Percentiles rank a stretch among this genome's conserved stretches.
phyloP scores from a whole-genome alignment of 179 eudicot genomes.

The Silene vulgaris region DNA sequence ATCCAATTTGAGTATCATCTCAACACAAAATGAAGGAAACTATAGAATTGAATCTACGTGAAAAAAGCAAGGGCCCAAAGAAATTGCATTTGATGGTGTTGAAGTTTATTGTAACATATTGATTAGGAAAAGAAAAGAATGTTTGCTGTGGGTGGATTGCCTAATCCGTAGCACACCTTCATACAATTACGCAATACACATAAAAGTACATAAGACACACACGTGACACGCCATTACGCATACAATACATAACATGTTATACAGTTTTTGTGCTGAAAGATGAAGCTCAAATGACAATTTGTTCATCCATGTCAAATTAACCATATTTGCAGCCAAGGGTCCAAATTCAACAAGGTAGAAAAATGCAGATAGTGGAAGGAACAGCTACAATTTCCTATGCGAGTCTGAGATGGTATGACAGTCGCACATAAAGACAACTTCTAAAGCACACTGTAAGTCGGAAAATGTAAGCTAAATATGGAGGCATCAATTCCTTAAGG shows the following conservation, averaged over 20 bases:
- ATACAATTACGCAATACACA: background rate
- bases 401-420: too few species aligned
- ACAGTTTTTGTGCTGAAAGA: background rate
- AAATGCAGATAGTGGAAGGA: background rate
- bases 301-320: background rate
- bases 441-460: background rate
- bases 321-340: background rate
- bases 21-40: background rate
- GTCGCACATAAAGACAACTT: background rate
- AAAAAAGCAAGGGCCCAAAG: background rate
- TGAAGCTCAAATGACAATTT: background rate
- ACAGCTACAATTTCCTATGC: background rate
- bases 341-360: background rate
- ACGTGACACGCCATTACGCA: background rate
- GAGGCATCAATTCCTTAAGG: background rate
- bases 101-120: background rate
- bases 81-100: background rate
- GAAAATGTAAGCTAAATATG: too few species aligned
- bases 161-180: background rate
- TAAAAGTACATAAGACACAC: background rate
- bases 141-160: background rate
- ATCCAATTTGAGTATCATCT: too few species aligned
- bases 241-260: background rate
- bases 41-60: background rate
- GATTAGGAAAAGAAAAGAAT: background rate